phyloP scores from a whole-genome alignment of 1,284 basidiomycete genomes.

The Crepidotus sp. region DNA sequence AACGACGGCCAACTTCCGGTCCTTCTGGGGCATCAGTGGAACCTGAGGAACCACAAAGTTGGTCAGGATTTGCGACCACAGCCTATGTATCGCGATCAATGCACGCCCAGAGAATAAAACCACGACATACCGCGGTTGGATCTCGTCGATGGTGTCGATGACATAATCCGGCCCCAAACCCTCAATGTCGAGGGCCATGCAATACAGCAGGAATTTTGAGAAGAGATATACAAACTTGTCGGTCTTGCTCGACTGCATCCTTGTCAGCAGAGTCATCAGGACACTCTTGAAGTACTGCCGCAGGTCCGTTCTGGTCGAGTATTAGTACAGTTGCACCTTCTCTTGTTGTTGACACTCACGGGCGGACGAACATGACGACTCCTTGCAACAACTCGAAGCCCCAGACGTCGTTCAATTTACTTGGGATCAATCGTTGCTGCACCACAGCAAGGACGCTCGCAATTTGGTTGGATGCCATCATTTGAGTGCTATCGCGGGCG shows the following conservation, averaged over 20 bases:
- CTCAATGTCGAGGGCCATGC: constrained; percentile 66
- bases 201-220: constrained; percentile 70
- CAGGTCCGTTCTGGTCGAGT: constrained; percentile 45
- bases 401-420: constrained; percentile 83
- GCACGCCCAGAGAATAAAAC: not conserved
- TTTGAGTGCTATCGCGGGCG: constrained; percentile 55
- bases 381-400: constrained; percentile 87
- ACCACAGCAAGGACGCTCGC: constrained; percentile 82
- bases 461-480: constrained; percentile 72
- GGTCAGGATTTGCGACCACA: constrained; percentile 78
- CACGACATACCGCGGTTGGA: constrained; percentile 72
- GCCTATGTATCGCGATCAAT: constrained; percentile 33
- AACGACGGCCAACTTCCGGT: constrained; percentile 80
- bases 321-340: not conserved
- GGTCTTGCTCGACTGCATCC: constrained; percentile 86
- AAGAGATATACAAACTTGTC: constrained; percentile 84
- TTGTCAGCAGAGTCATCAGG: constrained; percentile 74
- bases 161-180: constrained; percentile 74
- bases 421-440: constrained; percentile 83
- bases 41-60: constrained; percentile 80
- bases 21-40: constrained; percentile 70
- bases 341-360: constrained; percentile 41
- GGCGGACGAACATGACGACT: constrained; percentile 64
- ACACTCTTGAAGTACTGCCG: constrained; percentile 72
- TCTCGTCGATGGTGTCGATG: constrained; percentile 68